Conservation (phyloP, 163 green algal species). For the Chlorella variabilis region DNA sequence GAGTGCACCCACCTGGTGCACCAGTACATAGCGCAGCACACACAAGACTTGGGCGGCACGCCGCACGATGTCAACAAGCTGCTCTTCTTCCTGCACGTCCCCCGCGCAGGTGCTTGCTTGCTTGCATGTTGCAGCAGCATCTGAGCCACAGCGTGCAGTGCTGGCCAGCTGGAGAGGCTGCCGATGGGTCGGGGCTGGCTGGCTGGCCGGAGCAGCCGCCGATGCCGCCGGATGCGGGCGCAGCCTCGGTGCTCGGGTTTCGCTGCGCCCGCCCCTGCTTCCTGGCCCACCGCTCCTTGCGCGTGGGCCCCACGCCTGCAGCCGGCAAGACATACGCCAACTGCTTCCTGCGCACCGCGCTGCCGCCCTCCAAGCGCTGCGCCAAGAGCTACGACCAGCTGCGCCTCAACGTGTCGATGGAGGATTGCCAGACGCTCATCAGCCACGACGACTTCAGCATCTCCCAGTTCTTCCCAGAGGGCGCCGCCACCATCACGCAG, state of each 20-base stretch:
- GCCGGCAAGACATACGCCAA: conserved; percentile 89
- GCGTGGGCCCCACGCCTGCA: too few species aligned
- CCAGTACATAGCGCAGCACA: conserved; percentile 11
- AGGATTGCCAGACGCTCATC: conserved; percentile 80
- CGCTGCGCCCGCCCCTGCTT: too few species aligned
- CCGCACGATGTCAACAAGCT: conserved; percentile 50
- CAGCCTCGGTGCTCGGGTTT: too few species aligned
- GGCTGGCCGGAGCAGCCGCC: too few species aligned
- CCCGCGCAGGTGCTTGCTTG: conserved; percentile 66
- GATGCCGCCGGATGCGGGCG: too few species aligned
- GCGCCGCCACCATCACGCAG: conserved; percentile 80
- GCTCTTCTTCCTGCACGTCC: conserved; percentile 93
- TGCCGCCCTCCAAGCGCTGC: conserved; percentile 66
- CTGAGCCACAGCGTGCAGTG: too few species aligned
- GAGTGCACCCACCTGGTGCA: conserved; percentile 26
- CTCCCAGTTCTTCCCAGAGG: conserved; percentile 62
- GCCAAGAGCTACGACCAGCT: conserved; percentile 87
- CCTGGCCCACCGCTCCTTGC: too few species aligned
- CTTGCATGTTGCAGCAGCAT: neutral
- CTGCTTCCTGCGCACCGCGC: conserved; percentile 87
- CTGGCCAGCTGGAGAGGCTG: too few species aligned
- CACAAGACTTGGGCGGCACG: neutral
- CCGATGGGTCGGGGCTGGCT: too few species aligned
- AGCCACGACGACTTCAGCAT: conserved; percentile 96
- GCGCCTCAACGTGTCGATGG: conserved; percentile 69